Evolutionary conservation across 495 filamentous ascomycete species (phyloP).

Genomic region (Hypoxylon intermedium): DNA sequence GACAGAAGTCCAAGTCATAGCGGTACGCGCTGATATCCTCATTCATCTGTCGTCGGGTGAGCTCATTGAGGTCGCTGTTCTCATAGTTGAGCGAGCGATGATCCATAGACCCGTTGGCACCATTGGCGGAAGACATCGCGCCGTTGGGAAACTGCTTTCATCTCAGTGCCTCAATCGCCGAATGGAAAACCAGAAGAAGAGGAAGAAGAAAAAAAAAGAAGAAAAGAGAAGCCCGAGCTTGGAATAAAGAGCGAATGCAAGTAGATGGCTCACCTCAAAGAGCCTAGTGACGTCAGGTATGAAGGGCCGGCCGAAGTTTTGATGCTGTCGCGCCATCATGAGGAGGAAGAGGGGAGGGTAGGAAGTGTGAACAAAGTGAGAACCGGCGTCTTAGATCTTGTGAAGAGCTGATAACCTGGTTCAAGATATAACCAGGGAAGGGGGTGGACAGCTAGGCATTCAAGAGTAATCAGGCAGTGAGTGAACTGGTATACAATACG

Average conservation of each 20-base stretch:
- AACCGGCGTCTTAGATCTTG: too few species aligned
- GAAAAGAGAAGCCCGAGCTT: too few species aligned
- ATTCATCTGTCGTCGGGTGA: constrained; percentile 50
- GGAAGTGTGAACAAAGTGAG: too few species aligned
- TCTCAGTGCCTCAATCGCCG: neutral
- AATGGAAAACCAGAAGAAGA: neutral
- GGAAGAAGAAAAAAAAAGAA: neutral
- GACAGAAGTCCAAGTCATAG: constrained; percentile 50
- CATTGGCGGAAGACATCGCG: constrained; percentile 1
- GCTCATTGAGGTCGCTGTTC: constrained; percentile 44
- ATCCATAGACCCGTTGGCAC: constrained; percentile 9
- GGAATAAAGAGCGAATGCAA: neutral
- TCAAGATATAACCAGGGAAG: too few species aligned
- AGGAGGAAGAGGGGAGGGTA: neutral
- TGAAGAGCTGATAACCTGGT: too few species aligned
- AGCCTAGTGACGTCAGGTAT: constrained; percentile 30
- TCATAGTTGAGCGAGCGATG: constrained; percentile 34
- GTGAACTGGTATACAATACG: too few species aligned
- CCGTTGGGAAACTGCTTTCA: constrained; percentile 13
- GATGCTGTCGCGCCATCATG: constrained; percentile 7
- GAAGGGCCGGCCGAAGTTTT: constrained; percentile 18
- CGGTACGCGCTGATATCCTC: constrained; percentile 53
- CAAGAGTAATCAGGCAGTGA: too few species aligned
- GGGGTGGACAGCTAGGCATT: too few species aligned
- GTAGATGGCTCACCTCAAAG: constrained; percentile 20